These are phyloP conservation scores for Coemansia sp. DNA, from an alignment of 192 early-diverging fungal species.

Conservation along the genomic window DNA sequence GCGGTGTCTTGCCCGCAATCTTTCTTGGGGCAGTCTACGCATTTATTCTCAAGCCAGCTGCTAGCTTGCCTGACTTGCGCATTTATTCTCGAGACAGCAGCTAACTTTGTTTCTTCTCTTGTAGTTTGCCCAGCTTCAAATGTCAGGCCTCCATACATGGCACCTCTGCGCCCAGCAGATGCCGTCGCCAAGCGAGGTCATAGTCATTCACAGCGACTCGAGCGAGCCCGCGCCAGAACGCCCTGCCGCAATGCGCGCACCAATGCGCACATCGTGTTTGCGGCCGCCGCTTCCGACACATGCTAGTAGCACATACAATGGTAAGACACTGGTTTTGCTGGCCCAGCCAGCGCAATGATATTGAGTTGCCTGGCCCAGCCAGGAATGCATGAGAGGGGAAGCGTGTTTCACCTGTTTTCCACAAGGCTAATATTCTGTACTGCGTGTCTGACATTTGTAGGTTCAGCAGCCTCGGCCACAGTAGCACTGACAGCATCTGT, in stretches of 20 bases:
- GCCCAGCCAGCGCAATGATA: not conserved
- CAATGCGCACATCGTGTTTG: not conserved
- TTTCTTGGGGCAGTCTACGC: too few relatives aligned
- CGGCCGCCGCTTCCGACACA: constrained; percentile 4
- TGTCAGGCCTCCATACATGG: constrained; percentile 37
- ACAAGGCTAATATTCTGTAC: not conserved
- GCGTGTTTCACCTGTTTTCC: constrained; percentile 7
- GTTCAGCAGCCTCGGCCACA: constrained; percentile 13
- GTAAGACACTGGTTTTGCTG: not conserved
- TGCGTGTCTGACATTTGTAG: constrained; percentile 6
- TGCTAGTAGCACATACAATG: constrained; percentile 4
- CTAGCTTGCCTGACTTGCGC: too few relatives aligned
- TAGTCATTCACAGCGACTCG: constrained; percentile 45
- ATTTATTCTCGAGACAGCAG: too few relatives aligned
- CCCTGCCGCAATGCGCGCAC: not conserved
- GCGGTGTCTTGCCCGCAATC: too few relatives aligned
- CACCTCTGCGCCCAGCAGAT: constrained; percentile 28
- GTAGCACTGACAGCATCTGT: constrained; percentile 20
- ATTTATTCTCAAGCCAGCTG: too few relatives aligned
- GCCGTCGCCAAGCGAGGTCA: constrained; percentile 26
- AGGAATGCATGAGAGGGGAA: constrained; percentile 1
- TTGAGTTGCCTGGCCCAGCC: not conserved
- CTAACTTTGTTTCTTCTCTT: not conserved
- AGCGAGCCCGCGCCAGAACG: constrained; percentile 33
- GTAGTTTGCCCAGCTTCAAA: not conserved